phyloP scores from a whole-genome alignment of 2,329 filamentous ascomycete species.

The Leptographium wingfieldii region DNA sequence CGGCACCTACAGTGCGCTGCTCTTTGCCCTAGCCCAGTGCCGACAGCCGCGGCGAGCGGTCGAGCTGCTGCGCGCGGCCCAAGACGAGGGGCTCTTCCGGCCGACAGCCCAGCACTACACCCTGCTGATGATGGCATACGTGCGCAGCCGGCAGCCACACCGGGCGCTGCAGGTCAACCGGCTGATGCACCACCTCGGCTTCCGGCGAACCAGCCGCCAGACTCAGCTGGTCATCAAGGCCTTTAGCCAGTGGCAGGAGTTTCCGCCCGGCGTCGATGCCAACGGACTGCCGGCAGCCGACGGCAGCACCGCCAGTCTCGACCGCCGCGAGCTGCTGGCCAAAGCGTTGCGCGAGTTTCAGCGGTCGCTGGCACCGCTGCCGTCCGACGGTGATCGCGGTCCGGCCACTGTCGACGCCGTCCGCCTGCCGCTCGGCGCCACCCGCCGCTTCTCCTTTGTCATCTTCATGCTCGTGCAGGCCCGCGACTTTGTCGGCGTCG shows the following conservation, averaged over 20 bases:
- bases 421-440: slow-evolving; percentile 14
- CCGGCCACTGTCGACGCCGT: neutral
- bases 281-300: neutral
- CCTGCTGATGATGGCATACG: slow-evolving; percentile 39
- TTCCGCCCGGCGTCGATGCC: slow-evolving; percentile 12
- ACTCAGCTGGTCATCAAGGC: slow-evolving; percentile 31
- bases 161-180: slow-evolving; percentile 28
- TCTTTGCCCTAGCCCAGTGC: slow-evolving; percentile 35
- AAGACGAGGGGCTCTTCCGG: slow-evolving; percentile 30
- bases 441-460: slow-evolving; percentile 26
- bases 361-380: slow-evolving; percentile 24
- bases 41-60: slow-evolving; percentile 38
- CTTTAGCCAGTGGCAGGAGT: slow-evolving; percentile 22
- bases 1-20: slow-evolving; percentile 36
- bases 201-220: slow-evolving; percentile 29
- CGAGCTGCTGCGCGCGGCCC: slow-evolving; percentile 31
- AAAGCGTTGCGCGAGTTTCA: slow-evolving; percentile 24
- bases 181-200: slow-evolving; percentile 29
- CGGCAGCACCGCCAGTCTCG: neutral
- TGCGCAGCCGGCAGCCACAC: slow-evolving; percentile 30
- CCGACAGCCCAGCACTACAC: slow-evolving; percentile 37
- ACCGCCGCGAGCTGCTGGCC: slow-evolving; percentile 18
- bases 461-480: slow-evolving; percentile 28
- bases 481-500: slow-evolving; percentile 23
- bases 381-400: slow-evolving; percentile 9